Evolutionary conservation across 805 yeast species (phyloP).

Genomic region (Lachancea sp.): DNA sequence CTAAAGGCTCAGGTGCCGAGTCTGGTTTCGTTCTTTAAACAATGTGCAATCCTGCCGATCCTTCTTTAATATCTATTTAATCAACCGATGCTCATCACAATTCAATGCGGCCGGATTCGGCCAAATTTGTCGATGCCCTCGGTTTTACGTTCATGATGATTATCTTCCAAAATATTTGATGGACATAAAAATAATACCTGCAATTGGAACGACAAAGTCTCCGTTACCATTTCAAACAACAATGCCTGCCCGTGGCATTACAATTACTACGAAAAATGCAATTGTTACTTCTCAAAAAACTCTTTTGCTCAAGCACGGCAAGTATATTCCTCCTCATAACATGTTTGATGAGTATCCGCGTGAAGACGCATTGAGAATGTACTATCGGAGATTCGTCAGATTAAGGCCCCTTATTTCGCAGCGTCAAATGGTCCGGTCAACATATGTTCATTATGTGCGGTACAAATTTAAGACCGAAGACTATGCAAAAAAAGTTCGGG

Average conservation of each 20-base stretch:
- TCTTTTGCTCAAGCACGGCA: constrained; percentile 13
- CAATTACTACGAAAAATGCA: constrained; percentile 18
- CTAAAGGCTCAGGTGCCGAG: background rate
- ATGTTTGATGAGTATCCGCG: constrained; percentile 6
- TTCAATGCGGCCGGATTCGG: background rate
- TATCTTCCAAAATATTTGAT: too few species aligned
- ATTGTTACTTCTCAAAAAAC: constrained; percentile 16
- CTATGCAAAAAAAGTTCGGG: constrained; percentile 18
- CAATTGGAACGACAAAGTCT: too few species aligned
- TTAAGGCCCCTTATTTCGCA: constrained; percentile 25
- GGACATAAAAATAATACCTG: too few species aligned
- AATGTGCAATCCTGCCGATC: too few species aligned
- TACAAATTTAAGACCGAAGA: constrained; percentile 28
- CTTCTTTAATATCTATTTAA: too few species aligned
- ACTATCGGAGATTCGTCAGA: constrained; percentile 26
- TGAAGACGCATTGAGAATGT: constrained; percentile 6
- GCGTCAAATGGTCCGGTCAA: constrained; percentile 21
- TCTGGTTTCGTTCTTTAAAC: too few species aligned
- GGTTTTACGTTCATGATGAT: background rate
- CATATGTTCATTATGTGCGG: constrained; percentile 25
- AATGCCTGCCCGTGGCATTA: constrained; percentile 5
- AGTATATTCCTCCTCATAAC: constrained; percentile 12
- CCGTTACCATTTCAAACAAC: background rate
- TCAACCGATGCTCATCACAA: constrained; percentile 1
- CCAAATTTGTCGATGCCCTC: background rate